These are phyloP conservation scores for Clavispora carvajalis DNA, from an alignment of 805 yeast genomes.

Conservation along the genomic window DNA sequence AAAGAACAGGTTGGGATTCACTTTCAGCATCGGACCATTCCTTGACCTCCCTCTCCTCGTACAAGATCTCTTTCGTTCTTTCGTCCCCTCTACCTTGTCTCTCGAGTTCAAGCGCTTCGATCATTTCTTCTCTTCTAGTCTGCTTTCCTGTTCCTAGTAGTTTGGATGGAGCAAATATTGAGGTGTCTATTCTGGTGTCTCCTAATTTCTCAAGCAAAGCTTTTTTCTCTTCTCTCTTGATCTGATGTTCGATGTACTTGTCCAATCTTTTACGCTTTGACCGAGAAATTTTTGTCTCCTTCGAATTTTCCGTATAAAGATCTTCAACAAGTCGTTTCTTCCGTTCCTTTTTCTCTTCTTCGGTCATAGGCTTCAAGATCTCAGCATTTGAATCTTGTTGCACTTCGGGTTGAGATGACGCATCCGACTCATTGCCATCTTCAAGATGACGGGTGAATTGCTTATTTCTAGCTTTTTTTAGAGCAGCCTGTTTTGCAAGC, in stretches of 20 bases:
- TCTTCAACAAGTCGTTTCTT: conserved; percentile 61
- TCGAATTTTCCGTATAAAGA: conserved; percentile 46
- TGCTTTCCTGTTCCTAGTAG: conserved; percentile 68
- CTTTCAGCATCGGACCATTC: conserved; percentile 42
- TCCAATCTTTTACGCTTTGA: conserved; percentile 77
- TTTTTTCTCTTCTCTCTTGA: conserved; percentile 83
- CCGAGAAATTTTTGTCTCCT: conserved; percentile 63
- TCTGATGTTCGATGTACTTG: conserved; percentile 86
- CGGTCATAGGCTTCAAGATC: conserved; percentile 55
- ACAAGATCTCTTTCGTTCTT: conserved; percentile 53
- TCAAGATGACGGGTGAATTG: conserved; percentile 48
- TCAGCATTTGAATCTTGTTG: conserved; percentile 54
- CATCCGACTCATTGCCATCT: conserved; percentile 22
- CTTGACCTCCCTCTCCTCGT: conserved; percentile 61
- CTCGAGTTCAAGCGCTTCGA: conserved; percentile 73
- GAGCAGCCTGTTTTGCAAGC: conserved; percentile 70
- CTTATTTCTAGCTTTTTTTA: conserved; percentile 64
- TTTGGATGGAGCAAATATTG: conserved; percentile 66
- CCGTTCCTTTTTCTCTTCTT: conserved; percentile 56
- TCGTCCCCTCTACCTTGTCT: conserved; percentile 67
- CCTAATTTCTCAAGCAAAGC: conserved; percentile 67
- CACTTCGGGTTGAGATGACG: conserved; percentile 6
- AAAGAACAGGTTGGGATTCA: neutral
- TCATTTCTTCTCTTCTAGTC: conserved; percentile 62
- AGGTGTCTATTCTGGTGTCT: conserved; percentile 64